Percentiles rank a stretch among this genome's conserved stretches.
phyloP scores from a whole-genome alignment of 2,329 filamentous ascomycete genomes.

The Myriosclerotinia curreyana region DNA sequence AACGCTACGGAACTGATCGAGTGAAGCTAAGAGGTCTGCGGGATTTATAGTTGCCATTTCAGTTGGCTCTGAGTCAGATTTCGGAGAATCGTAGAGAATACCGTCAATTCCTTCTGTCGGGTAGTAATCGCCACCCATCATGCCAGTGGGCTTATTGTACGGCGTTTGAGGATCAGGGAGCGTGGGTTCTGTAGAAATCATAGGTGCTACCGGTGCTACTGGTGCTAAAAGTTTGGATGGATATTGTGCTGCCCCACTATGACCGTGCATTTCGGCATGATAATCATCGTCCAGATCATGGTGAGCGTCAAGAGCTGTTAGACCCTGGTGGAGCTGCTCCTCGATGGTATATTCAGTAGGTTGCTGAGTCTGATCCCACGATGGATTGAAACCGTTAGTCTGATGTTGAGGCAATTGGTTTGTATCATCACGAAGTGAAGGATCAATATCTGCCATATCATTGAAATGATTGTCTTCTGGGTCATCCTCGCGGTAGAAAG shows the following conservation, averaged over 20 bases:
- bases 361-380: background rate
- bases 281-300: slow-evolving; percentile 30
- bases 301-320: slow-evolving; percentile 19
- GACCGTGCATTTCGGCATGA: slow-evolving; percentile 7
- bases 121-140: slow-evolving; percentile 39
- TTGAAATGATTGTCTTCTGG: slow-evolving; percentile 24
- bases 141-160: slow-evolving; percentile 29
- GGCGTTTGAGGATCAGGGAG: slow-evolving; percentile 31
- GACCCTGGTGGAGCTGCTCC: slow-evolving; percentile 13
- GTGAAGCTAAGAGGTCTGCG: slow-evolving; percentile 32
- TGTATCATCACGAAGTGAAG: slow-evolving; percentile 29
- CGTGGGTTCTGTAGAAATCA: slow-evolving; percentile 24
- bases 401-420: background rate
- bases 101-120: slow-evolving; percentile 33
- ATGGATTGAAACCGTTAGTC: background rate
- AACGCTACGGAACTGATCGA: slow-evolving; percentile 22
- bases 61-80: slow-evolving; percentile 24
- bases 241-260: slow-evolving; percentile 25
- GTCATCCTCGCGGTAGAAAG: slow-evolving; percentile 21
- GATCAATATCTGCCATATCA: slow-evolving; percentile 36
- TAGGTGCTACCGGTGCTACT: slow-evolving; percentile 27
- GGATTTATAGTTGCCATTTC: slow-evolving; percentile 28
- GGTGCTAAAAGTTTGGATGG: slow-evolving; percentile 31
- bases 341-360: background rate
- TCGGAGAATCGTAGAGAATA: slow-evolving; percentile 37